Conservation (phyloP, 257 asterid genomes). For the Ocimum tenuiflorum region DNA sequence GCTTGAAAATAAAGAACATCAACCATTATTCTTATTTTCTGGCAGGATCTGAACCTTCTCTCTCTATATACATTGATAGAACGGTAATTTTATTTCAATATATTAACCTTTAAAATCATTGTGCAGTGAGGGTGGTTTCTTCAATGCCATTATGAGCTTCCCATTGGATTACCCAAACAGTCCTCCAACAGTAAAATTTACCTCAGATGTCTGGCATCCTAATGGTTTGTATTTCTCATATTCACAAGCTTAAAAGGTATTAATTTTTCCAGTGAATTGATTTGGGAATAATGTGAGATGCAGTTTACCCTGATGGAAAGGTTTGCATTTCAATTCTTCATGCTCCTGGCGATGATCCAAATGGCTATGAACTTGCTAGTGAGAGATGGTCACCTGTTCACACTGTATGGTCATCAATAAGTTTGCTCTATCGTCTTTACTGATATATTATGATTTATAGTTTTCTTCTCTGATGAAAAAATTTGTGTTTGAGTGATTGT, state of each 20-base stretch:
- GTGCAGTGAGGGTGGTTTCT: conserved; percentile 97
- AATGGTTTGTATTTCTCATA: conserved; percentile 55
- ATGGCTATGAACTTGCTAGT: conserved; percentile 96
- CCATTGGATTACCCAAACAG: conserved; percentile 85
- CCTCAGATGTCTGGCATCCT: conserved; percentile 98
- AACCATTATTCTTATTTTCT: too few relatives aligned
- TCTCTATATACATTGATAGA: too few relatives aligned
- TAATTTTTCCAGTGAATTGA: conserved; percentile 16
- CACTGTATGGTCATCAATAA: conserved; percentile 52
- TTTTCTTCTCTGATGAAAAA: neutral
- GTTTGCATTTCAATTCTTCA: conserved; percentile 98
- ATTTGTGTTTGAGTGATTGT: neutral
- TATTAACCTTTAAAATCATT: conserved; percentile 15
- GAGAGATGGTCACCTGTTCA: conserved; percentile 99
- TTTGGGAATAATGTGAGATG: conserved; percentile 12
- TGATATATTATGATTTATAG: neutral
- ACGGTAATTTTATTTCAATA: too few relatives aligned
- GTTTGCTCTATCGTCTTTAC: conserved; percentile 2
- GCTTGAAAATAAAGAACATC: too few relatives aligned
- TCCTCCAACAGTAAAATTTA: conserved; percentile 92
- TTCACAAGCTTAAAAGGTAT: neutral
- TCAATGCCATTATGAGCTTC: conserved; percentile 93
- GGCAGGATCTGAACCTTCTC: too few relatives aligned
- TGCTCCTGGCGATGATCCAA: conserved; percentile 98
- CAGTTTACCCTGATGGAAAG: conserved; percentile 92